These are phyloP conservation scores for Lichenothelia convexa DNA, from an alignment of 495 filamentous ascomycete species.

Conservation along the genomic window DNA sequence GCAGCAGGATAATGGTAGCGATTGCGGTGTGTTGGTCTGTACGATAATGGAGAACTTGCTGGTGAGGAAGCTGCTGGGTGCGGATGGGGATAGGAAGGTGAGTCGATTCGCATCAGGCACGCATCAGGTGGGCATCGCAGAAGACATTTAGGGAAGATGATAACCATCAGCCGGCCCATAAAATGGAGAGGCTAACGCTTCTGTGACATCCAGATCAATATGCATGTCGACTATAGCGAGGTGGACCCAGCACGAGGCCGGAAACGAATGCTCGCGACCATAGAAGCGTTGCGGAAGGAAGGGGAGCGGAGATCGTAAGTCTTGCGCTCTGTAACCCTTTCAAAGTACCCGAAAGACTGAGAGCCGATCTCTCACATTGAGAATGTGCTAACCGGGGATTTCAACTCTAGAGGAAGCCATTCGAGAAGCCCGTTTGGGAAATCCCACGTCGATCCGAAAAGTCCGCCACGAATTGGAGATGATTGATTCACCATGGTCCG, in stretches of 20 bases:
- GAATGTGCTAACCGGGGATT: not conserved
- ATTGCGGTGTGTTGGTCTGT: conserved; percentile 95
- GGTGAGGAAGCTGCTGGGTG: conserved; percentile 59
- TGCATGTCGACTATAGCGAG: conserved; percentile 68
- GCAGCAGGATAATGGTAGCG: conserved; percentile 78
- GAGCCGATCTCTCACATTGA: not conserved
- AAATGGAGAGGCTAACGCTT: no score
- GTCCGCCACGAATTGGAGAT: not conserved
- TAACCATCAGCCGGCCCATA: no score
- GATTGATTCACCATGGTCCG: no score
- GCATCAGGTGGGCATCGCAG: no score
- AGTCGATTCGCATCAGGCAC: no score
- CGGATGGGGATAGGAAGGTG: conserved; percentile 62
- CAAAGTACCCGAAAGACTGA: not conserved
- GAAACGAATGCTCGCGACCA: conserved; percentile 71
- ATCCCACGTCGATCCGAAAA: not conserved
- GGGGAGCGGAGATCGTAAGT: not conserved
- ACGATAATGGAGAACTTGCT: conserved; percentile 80
- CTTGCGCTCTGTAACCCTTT: not conserved
- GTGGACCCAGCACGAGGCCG: conserved; percentile 58
- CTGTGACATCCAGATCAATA: no score
- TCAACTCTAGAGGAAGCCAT: not conserved
- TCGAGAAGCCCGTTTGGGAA: not conserved
- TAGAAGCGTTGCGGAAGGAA: not conserved
- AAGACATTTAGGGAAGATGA: no score